phyloP scores from a whole-genome alignment of 495 filamentous ascomycete genomes.

The Geopyxis carbonaria region DNA sequence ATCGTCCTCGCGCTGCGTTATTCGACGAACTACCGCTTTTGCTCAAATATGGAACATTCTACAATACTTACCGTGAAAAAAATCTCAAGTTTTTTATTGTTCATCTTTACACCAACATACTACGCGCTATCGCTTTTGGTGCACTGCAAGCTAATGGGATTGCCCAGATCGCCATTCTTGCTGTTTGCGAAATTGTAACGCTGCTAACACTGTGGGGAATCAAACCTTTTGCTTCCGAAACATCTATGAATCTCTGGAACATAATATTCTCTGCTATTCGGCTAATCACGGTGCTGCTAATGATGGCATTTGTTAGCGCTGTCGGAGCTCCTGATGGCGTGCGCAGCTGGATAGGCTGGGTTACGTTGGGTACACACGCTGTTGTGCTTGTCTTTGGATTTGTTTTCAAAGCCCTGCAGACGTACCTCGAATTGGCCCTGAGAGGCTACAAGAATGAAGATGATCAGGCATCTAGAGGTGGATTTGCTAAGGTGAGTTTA shows the following conservation, averaged over 20 bases:
- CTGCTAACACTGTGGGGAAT: slow-evolving; percentile 80
- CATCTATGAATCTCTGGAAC: slow-evolving; percentile 96
- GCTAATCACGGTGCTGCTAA: slow-evolving; percentile 62
- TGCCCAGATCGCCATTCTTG: slow-evolving; percentile 76
- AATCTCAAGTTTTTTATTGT: slow-evolving; percentile 68
- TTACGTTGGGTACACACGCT: slow-evolving; percentile 72
- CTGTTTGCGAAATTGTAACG: slow-evolving; percentile 82
- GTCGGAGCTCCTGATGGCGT: slow-evolving; percentile 56
- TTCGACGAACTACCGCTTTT: slow-evolving; percentile 88
- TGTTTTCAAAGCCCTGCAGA: slow-evolving; percentile 80
- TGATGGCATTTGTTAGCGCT: slow-evolving; percentile 72
- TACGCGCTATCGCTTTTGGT: slow-evolving; percentile 80
- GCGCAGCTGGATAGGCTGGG: slow-evolving; percentile 89
- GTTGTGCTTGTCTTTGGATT: slow-evolving; percentile 83
- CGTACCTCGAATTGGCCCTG: slow-evolving; percentile 69
- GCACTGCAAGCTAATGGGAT: slow-evolving; percentile 85
- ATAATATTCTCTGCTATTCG: slow-evolving; percentile 64
- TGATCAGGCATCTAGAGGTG: slow-evolving; percentile 59
- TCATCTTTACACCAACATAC: slow-evolving; percentile 62
- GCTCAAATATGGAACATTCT: slow-evolving; percentile 82
- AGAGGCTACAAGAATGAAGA: slow-evolving; percentile 64
- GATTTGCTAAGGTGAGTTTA: slow-evolving; percentile 61
- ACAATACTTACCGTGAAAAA: slow-evolving; percentile 88
- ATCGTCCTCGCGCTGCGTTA: slow-evolving; percentile 64
- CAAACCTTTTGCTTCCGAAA: slow-evolving; percentile 72